phyloP scores from a whole-genome alignment of 1,139 yeast genomes.

The Kurtzmaniella quercitrusa region DNA sequence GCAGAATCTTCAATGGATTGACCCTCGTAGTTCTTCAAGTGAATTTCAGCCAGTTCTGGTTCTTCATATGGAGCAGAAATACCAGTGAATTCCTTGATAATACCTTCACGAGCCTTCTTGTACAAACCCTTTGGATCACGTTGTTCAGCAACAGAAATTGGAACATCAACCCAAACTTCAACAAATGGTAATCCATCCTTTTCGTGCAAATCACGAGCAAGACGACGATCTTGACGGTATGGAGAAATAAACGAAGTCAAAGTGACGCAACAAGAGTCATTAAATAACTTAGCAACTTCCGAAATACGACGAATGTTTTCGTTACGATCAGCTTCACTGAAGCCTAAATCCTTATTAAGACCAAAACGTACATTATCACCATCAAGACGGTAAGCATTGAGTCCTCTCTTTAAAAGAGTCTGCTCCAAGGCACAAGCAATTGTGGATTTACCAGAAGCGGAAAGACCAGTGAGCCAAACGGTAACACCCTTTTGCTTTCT shows the following conservation, averaged over 20 bases:
- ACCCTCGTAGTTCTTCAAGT: conserved; percentile 64
- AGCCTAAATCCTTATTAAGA: conserved; percentile 89
- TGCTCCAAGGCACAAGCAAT: conserved; percentile 94
- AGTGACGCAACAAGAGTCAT: conserved; percentile 81
- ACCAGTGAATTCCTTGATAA: conserved; percentile 93
- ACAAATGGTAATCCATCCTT: conserved; percentile 75
- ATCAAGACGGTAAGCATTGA: conserved; percentile 81
- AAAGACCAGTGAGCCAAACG: conserved; percentile 90
- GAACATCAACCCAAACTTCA: conserved; percentile 90
- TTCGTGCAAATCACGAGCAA: conserved; percentile 80
- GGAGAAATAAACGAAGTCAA: conserved; percentile 92
- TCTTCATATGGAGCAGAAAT: conserved; percentile 95
- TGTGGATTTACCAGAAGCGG: conserved; percentile 93
- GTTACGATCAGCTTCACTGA: conserved; percentile 84
- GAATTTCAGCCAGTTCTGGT: conserved; percentile 80
- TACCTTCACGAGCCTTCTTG: conserved; percentile 93
- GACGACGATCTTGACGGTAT: conserved; percentile 75
- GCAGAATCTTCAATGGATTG: conserved; percentile 79
- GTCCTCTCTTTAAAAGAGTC: conserved; percentile 60
- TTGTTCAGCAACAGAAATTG: conserved; percentile 88
- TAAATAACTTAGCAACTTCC: conserved; percentile 87
- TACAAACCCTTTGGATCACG: conserved; percentile 97
- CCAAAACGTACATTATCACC: conserved; percentile 96
- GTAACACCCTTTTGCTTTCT: conserved; percentile 87
- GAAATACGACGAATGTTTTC: conserved; percentile 93